phyloP scores from a whole-genome alignment of 2,329 filamentous ascomycete species.

The Pseudopithomyces chartarum region DNA sequence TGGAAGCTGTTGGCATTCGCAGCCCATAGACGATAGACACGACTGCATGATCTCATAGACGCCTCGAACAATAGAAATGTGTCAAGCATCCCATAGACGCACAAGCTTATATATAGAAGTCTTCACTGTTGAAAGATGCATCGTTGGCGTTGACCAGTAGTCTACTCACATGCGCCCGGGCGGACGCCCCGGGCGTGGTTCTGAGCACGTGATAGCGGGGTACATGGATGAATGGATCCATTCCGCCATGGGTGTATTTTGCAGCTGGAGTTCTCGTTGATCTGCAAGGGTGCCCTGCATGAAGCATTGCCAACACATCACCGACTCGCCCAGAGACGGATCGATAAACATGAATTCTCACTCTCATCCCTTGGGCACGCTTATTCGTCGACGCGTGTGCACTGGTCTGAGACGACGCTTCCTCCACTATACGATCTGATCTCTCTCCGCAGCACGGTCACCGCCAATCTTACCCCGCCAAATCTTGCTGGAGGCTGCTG shows the following conservation, averaged over 20 bases:
- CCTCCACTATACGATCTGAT: conserved; percentile 20
- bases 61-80: not conserved
- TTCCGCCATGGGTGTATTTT: not conserved
- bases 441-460: conserved; percentile 10
- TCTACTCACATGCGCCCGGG: too few species aligned
- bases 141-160: too few species aligned
- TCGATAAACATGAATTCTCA: conserved; percentile 22
- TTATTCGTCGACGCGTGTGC: conserved; percentile 29
- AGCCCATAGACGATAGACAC: conserved; percentile 12
- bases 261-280: not conserved
- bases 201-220: conserved; percentile 15
- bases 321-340: conserved; percentile 26
- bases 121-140: too few species aligned
- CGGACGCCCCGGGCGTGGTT: too few species aligned
- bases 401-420: conserved; percentile 13
- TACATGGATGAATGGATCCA: too few species aligned
- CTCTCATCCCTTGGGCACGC: conserved; percentile 38
- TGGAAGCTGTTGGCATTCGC: not conserved
- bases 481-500: not conserved
- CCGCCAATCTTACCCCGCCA: conserved; percentile 10
- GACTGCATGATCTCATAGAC: conserved; percentile 1
- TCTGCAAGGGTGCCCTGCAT: conserved; percentile 23
- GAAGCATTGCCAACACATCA: conserved; percentile 43
- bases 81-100: not conserved
- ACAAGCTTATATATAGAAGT: too few species aligned